phyloP scores from a whole-genome alignment of 805 yeast genomes.

The Lachancea meyersii region DNA sequence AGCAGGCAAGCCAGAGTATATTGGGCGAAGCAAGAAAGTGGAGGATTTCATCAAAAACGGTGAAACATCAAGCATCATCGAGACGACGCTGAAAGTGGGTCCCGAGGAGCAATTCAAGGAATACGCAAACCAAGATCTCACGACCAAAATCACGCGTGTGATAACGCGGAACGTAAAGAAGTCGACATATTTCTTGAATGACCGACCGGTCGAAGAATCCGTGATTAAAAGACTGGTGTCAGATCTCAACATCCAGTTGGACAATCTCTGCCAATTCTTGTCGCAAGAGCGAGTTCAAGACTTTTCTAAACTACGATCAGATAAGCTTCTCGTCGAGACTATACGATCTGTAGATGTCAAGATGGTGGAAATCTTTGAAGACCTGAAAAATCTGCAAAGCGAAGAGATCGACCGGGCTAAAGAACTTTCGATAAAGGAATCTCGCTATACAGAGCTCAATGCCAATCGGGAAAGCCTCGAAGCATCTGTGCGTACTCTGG shows the following conservation, averaged over 20 bases:
- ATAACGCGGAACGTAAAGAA: constrained; percentile 38
- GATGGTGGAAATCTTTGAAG: constrained; percentile 50
- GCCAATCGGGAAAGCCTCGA: constrained; percentile 36
- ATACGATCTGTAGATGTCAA: constrained; percentile 71
- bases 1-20: constrained; percentile 67
- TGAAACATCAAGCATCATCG: constrained; percentile 32
- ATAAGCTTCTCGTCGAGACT: constrained; percentile 66
- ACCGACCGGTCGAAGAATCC: constrained; percentile 35
- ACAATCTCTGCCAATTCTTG: constrained; percentile 86
- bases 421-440: constrained; percentile 31
- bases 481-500: constrained; percentile 43
- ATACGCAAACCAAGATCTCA: constrained; percentile 18
- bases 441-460: constrained; percentile 31
- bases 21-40: constrained; percentile 61
- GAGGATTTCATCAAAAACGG: constrained; percentile 73
- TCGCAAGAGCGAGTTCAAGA: constrained; percentile 95
- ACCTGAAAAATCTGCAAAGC: constrained; percentile 48
- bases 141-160: constrained; percentile 40
- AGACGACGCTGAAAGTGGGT: constrained; percentile 31
- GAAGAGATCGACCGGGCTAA: constrained; percentile 35
- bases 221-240: constrained; percentile 42
- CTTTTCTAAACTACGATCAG: constrained; percentile 77
- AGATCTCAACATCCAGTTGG: constrained; percentile 69
- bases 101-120: constrained; percentile 22
- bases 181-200: constrained; percentile 50